These are phyloP conservation scores for Scleromitrula shiraiana DNA, from an alignment of 2,329 filamentous ascomycete genomes.

Conservation along the genomic window DNA sequence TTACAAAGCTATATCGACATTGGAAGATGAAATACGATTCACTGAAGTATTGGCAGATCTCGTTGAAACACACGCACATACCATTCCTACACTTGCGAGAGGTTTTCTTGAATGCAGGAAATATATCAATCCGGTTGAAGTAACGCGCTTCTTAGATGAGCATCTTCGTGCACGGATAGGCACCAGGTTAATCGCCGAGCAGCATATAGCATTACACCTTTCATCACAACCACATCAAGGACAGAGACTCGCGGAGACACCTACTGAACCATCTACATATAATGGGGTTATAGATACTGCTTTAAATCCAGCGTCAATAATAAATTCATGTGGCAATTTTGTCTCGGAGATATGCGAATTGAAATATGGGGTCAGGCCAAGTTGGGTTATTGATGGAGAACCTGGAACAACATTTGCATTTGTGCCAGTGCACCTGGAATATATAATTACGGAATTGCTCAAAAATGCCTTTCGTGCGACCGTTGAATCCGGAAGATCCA, in stretches of 20 bases:
- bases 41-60: slow-evolving; percentile 89
- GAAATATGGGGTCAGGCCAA: slow-evolving; percentile 83
- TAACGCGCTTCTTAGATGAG: slow-evolving; percentile 88
- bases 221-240: slow-evolving; percentile 64
- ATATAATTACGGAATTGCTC: slow-evolving; percentile 91
- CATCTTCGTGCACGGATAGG: slow-evolving; percentile 91
- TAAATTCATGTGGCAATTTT: slow-evolving; percentile 79
- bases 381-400: slow-evolving; percentile 74
- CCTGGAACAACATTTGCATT: slow-evolving; percentile 85
- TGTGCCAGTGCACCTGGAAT: slow-evolving; percentile 92
- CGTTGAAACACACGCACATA: slow-evolving; percentile 91
- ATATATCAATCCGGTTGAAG: slow-evolving; percentile 74
- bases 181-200: slow-evolving; percentile 87
- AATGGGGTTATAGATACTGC: slow-evolving; percentile 95
- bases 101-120: slow-evolving; percentile 90
- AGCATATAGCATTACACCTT: slow-evolving; percentile 86
- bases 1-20: slow-evolving; percentile 61
- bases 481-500: slow-evolving; percentile 71
- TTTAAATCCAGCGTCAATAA: slow-evolving; percentile 70
- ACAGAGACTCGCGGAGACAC: not conserved
- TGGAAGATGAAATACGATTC: slow-evolving; percentile 85
- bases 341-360: slow-evolving; percentile 96
- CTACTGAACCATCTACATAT: slow-evolving; percentile 47
- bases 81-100: slow-evolving; percentile 83
- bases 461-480: slow-evolving; percentile 96